phyloP scores from a whole-genome alignment of 2,329 filamentous ascomycete species.

The Diaporthe helianthi region DNA sequence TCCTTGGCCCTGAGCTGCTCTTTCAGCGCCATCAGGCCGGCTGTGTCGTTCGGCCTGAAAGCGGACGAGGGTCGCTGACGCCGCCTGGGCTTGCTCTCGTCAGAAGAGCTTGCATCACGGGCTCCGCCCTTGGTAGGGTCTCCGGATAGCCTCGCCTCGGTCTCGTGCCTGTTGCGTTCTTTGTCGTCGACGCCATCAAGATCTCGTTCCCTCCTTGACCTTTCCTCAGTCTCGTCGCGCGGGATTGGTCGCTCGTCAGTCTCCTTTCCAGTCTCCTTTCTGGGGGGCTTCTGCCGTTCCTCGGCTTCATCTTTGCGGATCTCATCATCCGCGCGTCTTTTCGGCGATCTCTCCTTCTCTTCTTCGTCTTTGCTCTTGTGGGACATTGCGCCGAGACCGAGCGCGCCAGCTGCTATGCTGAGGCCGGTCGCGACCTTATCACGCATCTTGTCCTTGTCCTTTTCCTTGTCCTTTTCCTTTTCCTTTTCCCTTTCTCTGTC shows the following conservation, averaged over 20 bases:
- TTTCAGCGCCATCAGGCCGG: slow-evolving; percentile 57
- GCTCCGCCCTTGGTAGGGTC: slow-evolving; percentile 44
- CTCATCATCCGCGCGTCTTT: slow-evolving; percentile 41
- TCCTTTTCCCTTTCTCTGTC: slow-evolving; percentile 48
- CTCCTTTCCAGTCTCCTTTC: slow-evolving; percentile 31
- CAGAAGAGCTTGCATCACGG: slow-evolving; percentile 52
- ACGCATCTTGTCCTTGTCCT: slow-evolving; percentile 51
- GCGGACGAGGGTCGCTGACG: slow-evolving; percentile 50
- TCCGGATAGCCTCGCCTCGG: slow-evolving; percentile 47
- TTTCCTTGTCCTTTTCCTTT: slow-evolving; percentile 48
- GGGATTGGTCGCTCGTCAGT: slow-evolving; percentile 41
- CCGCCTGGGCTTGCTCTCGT: slow-evolving; percentile 46
- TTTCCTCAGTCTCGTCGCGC: slow-evolving; percentile 33
- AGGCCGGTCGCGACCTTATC: slow-evolving; percentile 58
- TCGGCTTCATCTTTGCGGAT: slow-evolving; percentile 30
- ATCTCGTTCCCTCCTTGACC: slow-evolving; percentile 34
- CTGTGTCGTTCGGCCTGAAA: slow-evolving; percentile 62
- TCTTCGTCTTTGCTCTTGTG: slow-evolving; percentile 50
- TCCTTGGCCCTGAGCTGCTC: slow-evolving; percentile 56
- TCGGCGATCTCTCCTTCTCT: slow-evolving; percentile 42
- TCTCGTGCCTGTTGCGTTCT: slow-evolving; percentile 47
- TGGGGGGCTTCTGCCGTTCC: slow-evolving; percentile 34
- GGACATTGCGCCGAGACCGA: slow-evolving; percentile 50
- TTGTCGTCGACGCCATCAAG: slow-evolving; percentile 36
- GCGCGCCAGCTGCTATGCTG: slow-evolving; percentile 56